Conservation (phyloP, 2,329 filamentous ascomycete genomes). For the Hypoxylon sp. region DNA sequence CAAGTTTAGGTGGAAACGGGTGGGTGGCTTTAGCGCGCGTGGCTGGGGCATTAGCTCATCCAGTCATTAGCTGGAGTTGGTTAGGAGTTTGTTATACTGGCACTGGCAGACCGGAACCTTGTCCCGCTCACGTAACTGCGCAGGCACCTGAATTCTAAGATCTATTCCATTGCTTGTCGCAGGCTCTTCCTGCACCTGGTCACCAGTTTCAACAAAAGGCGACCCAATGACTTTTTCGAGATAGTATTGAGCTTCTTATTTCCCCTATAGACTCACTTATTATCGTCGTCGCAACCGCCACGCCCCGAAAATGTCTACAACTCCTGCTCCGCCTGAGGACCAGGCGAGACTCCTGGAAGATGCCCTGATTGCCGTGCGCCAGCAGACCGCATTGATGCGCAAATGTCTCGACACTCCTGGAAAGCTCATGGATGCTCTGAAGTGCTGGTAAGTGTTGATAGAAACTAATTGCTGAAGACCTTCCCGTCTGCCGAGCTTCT, state of each 20-base stretch:
- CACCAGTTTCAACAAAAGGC: constrained; percentile 21
- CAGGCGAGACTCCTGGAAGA: constrained; percentile 96
- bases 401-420: constrained; percentile 97
- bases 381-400: constrained; percentile 97
- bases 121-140: constrained; percentile 42
- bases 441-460: constrained; percentile 86
- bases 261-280: constrained; percentile 13
- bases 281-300: constrained; percentile 22
- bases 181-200: constrained; percentile 31
- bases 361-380: constrained; percentile 94
- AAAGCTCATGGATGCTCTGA: constrained; percentile 99
- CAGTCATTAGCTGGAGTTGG: constrained; percentile 17
- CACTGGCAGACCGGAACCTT: background rate
- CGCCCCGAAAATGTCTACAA: constrained; percentile 58
- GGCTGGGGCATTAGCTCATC: constrained; percentile 10
- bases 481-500: constrained; percentile 20
- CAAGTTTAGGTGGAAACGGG: background rate
- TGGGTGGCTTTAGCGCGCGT: constrained; percentile 15
- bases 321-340: constrained; percentile 79
- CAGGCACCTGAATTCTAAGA: constrained; percentile 37
- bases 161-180: constrained; percentile 23
- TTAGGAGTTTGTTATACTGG: constrained; percentile 8
- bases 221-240: constrained; percentile 38
- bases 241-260: constrained; percentile 28
- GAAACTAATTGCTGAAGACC: constrained; percentile 12